Conservation (phyloP, 2,329 filamentous ascomycete species). For the Fusarium papillatum region DNA sequence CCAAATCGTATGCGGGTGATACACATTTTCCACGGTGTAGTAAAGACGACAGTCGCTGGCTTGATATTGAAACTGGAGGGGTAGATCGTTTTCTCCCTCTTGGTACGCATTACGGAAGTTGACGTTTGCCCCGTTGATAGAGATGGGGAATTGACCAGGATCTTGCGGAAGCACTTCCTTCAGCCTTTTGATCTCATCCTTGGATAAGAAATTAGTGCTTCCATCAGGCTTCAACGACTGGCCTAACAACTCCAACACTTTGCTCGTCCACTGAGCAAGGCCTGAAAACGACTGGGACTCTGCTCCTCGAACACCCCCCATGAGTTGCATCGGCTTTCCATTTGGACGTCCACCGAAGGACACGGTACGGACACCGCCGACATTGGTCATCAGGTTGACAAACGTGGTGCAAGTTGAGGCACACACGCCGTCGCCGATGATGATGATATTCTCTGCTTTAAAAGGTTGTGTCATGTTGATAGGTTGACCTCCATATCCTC, state of each 20-base stretch:
- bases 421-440: conserved; percentile 22
- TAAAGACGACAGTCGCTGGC: conserved; percentile 27
- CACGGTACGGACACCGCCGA: conserved; percentile 15
- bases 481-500: background rate
- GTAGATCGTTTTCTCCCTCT: background rate
- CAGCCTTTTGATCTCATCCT: background rate
- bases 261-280: background rate
- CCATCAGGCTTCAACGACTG: background rate
- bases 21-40: conserved; percentile 3
- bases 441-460: conserved; percentile 20
- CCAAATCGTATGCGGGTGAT: background rate
- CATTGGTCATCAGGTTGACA: conserved; percentile 11
- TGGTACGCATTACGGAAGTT: conserved; percentile 18
- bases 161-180: background rate
- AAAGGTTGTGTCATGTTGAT: background rate
- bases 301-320: conserved; percentile 24
- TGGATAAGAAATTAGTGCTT: background rate
- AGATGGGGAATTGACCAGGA: background rate
- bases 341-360: conserved; percentile 20
- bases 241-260: background rate
- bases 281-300: background rate
- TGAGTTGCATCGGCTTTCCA: conserved; percentile 21
- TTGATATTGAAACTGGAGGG: conserved; percentile 30
- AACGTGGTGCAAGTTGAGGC: conserved; percentile 21
- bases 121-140: background rate